Evolutionary conservation across 208 protist species (phyloP).

Genomic region (Porcisia deanei): DNA sequence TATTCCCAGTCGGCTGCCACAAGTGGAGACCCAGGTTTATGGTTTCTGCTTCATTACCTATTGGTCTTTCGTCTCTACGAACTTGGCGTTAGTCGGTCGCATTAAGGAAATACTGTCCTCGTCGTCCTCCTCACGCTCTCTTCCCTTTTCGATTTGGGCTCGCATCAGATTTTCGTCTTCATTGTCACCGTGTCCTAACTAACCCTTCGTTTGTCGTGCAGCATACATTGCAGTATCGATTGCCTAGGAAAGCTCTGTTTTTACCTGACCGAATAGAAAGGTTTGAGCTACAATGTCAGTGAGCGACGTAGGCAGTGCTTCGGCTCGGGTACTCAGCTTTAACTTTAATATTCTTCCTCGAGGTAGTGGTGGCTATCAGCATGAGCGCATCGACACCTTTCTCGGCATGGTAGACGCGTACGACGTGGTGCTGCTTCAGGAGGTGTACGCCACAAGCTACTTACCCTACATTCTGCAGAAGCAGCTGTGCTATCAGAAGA

Average conservation of each 20-base stretch:
- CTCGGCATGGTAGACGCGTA: conserved; percentile 64
- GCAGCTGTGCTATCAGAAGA: conserved; percentile 74
- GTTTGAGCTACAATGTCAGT: conserved; percentile 13
- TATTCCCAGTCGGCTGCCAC: not conserved
- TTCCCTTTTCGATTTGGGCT: not conserved
- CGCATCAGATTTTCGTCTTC: not conserved
- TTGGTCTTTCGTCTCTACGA: not conserved
- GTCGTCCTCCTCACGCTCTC: not conserved
- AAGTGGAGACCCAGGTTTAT: not conserved
- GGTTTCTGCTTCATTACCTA: not conserved
- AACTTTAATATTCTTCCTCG: conserved; percentile 91
- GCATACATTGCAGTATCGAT: not conserved
- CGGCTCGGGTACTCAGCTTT: conserved; percentile 82
- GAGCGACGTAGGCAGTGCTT: conserved; percentile 6
- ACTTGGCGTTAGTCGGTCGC: not conserved
- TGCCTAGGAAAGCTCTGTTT: not conserved
- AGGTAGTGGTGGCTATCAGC: conserved; percentile 79
- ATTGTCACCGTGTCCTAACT: too few relatives aligned
- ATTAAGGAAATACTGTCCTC: too few relatives aligned
- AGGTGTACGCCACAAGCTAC: conserved; percentile 82
- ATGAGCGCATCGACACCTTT: conserved; percentile 83
- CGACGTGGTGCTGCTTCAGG: conserved; percentile 86
- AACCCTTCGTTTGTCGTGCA: not conserved
- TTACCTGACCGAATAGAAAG: not conserved
- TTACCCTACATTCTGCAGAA: conserved; percentile 80